Conservation (phyloP, 1,139 yeast genomes). For the Sugiyamaella novakii region DNA sequence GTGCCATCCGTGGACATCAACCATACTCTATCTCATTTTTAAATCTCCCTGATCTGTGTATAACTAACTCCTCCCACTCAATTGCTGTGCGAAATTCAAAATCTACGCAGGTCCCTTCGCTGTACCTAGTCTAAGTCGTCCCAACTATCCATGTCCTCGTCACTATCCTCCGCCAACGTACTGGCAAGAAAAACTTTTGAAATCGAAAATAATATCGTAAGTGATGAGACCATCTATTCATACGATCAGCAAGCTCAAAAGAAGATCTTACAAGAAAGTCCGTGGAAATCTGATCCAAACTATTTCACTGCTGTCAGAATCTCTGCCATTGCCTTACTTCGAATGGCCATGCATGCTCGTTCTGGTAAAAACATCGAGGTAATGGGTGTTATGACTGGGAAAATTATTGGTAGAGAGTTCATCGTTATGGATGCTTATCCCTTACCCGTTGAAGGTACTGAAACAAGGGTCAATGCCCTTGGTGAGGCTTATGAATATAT, state of each 20-base stretch:
- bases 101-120: no score
- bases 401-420: slow-evolving; percentile 58
- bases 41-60: no score
- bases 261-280: slow-evolving; percentile 38
- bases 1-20: no score
- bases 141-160: background rate
- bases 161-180: background rate
- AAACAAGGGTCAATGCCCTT: slow-evolving; percentile 92
- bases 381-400: slow-evolving; percentile 94
- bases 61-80: background rate
- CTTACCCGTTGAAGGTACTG: slow-evolving; percentile 94
- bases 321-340: slow-evolving; percentile 72
- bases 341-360: slow-evolving; percentile 82
- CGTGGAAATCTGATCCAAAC: slow-evolving; percentile 55
- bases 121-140: no score
- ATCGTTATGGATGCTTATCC: slow-evolving; percentile 82
- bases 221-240: slow-evolving; percentile 35
- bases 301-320: slow-evolving; percentile 69
- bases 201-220: slow-evolving; percentile 38
- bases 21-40: no score
- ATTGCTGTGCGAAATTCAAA: background rate
- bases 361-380: slow-evolving; percentile 89
- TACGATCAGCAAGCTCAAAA: slow-evolving; percentile 40
- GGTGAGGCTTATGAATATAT: slow-evolving; percentile 93
- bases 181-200: slow-evolving; percentile 40